Percentiles rank a stretch among this genome's conserved stretches.
Evolutionary conservation across 768 basidiomycete genomes (phyloP).

Genomic region (Rhizopogon rudus): DNA sequence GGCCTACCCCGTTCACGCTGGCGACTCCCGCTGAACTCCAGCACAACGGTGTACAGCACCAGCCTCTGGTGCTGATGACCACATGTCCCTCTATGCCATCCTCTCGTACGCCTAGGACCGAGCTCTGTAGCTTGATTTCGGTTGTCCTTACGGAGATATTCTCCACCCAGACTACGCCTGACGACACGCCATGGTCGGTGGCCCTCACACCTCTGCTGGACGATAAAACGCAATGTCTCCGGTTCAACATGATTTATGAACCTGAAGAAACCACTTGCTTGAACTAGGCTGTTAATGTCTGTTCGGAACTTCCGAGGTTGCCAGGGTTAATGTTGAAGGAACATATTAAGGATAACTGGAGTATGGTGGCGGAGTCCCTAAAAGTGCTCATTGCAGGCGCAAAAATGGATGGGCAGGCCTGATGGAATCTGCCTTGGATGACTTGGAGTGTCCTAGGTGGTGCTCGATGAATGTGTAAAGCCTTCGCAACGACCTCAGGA

Average conservation of each 20-base stretch:
- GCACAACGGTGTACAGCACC: constrained; percentile 80
- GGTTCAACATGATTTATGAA: constrained; percentile 1
- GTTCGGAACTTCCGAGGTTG: constrained; percentile 7
- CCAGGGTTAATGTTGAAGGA: not conserved
- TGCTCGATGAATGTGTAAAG: no score
- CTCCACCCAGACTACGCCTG: constrained; percentile 44
- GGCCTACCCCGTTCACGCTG: constrained; percentile 62
- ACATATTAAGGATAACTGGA: no score
- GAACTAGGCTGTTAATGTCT: constrained; percentile 22
- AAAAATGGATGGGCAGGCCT: no score
- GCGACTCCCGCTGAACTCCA: constrained; percentile 76
- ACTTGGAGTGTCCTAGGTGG: no score
- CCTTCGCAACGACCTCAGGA: no score
- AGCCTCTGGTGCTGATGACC: constrained; percentile 81
- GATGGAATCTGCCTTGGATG: no score
- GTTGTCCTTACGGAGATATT: constrained; percentile 52
- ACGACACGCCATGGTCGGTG: no score
- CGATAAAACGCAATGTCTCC: not conserved
- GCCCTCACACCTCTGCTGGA: no score
- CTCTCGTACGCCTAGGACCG: constrained; percentile 83
- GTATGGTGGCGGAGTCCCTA: no score
- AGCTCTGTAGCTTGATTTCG: constrained; percentile 45
- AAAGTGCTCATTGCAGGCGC: no score
- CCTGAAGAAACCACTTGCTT: constrained; percentile 13
- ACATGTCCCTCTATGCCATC: constrained; percentile 69